Evolutionary conservation across 768 basidiomycete genomes (phyloP), one percentile per base, ranked within the genome.

Genomic region (Leccinum rimulosum): DNA sequence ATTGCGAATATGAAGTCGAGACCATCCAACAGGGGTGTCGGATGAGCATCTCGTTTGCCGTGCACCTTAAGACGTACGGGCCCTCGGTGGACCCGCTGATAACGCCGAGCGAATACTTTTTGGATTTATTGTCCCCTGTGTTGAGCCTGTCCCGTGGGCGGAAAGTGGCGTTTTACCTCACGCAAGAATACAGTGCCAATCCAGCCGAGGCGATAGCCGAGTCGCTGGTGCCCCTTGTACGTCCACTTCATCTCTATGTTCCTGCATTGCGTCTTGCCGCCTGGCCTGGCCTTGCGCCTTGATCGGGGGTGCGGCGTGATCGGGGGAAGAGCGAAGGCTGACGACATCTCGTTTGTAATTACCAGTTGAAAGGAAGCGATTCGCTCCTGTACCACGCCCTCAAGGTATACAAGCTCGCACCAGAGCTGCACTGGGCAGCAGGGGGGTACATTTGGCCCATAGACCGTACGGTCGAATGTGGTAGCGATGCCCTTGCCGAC

Each of bases 401-500:
- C 69, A 90, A 88, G 70, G 71, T 87, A 40, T 90, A 85, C 77
- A 91, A 91, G 60, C 83, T 93, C 50, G 71, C 75, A 1, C 88
- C 89, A 0, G 88, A 88, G 60, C 79, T 93, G 1, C 88, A 88
- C 59, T 93, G 89, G 87, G 84, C 86, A 17, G 91, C 91, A 33
- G 90, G 89, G 2, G 89, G 89, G 19, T 91, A 88, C 70, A 79
- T 93, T 61, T 93, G 91, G 91, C 85, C 89, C 0, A 77, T 83
- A 27, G 87, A 89, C 65, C 82, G 83, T 53, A 80, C 82, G 0
- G 86, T 91, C 19, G 88, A 91, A 66, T 80, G 82, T 56, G 78
- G 78, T 40, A 76, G 76, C 54, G 83, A 85, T 40, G 72, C 77
- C 57, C 61, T 64, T 3, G 11, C 50, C 8, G 73, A 75, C 3